Evolutionary conservation across 768 basidiomycete genomes (phyloP).

Genomic region (Crassisporium funariophilum): DNA sequence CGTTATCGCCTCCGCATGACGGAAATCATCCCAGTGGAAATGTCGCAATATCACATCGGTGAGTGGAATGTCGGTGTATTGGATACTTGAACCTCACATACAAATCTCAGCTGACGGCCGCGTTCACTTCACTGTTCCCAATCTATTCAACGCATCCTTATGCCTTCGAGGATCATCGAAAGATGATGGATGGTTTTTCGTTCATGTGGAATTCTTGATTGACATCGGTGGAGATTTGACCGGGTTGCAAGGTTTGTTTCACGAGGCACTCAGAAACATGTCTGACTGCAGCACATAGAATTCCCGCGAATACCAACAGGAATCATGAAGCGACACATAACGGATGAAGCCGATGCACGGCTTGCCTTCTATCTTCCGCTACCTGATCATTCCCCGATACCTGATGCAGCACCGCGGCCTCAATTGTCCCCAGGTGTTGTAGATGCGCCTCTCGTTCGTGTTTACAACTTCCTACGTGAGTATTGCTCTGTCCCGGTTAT

Average conservation of each 20-base stretch:
- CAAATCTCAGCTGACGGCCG: constrained; percentile 66
- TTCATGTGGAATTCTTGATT: constrained; percentile 74
- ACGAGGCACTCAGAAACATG: neutral
- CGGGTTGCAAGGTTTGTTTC: constrained; percentile 64
- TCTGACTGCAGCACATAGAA: constrained; percentile 41
- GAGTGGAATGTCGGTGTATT: constrained; percentile 16
- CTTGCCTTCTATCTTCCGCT: constrained; percentile 63
- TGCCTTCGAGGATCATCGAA: constrained; percentile 71
- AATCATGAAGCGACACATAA: constrained; percentile 63
- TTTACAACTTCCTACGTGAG: constrained; percentile 91
- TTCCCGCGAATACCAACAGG: constrained; percentile 72
- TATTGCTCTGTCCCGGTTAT: constrained; percentile 3
- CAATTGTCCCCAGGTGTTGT: constrained; percentile 62
- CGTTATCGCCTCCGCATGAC: constrained; percentile 76
- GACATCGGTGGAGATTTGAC: constrained; percentile 74
- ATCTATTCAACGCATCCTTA: constrained; percentile 73
- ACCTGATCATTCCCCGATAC: constrained; percentile 42
- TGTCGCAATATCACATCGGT: constrained; percentile 73
- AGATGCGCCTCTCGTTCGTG: constrained; percentile 82
- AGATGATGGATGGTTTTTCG: constrained; percentile 86
- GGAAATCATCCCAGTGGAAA: constrained; percentile 82
- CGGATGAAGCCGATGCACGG: constrained; percentile 72
- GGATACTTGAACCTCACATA: no score
- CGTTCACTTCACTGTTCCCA: constrained; percentile 71
- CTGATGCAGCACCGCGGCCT: constrained; percentile 45